phyloP scores from a whole-genome alignment of 352 stramenopile species.

The Bremia lactucae region DNA sequence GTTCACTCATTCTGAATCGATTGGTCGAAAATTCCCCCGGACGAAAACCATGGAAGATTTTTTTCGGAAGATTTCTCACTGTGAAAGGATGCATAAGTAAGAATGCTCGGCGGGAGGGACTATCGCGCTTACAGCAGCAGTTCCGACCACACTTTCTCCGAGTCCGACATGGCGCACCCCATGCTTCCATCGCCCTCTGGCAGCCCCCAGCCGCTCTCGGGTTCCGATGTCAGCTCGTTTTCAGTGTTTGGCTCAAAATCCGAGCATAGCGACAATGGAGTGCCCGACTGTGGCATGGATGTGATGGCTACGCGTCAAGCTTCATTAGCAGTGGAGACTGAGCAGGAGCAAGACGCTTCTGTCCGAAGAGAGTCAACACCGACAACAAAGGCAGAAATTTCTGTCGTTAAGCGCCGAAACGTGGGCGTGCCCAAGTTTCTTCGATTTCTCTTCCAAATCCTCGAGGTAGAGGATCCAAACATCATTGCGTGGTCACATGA shows the following conservation, averaged over 20 bases:
- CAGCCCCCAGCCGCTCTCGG: background rate
- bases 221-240: constrained; percentile 1
- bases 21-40: constrained; percentile 6
- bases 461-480: constrained; percentile 42
- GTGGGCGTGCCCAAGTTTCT: constrained; percentile 63
- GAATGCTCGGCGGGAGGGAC: constrained; percentile 20
- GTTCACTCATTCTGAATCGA: background rate
- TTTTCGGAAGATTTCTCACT: constrained; percentile 21
- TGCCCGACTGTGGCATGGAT: background rate
- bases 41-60: constrained; percentile 17
- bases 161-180: constrained; percentile 1
- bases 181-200: background rate
- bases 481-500: constrained; percentile 60
- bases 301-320: constrained; percentile 14
- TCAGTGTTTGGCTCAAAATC: constrained; percentile 7
- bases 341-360: constrained; percentile 13
- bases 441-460: constrained; percentile 56
- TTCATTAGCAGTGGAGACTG: constrained; percentile 15
- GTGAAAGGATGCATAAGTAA: constrained; percentile 33
- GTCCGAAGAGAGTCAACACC: background rate
- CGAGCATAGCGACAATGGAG: constrained; percentile 3
- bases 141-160: background rate
- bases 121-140: background rate
- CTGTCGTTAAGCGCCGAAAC: constrained; percentile 42
- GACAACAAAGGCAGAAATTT: constrained; percentile 6